Evolutionary conservation across 2,329 filamentous ascomycete species (phyloP), one percentile per base, ranked within the genome.

Genomic region (Colletotrichum melonis): DNA sequence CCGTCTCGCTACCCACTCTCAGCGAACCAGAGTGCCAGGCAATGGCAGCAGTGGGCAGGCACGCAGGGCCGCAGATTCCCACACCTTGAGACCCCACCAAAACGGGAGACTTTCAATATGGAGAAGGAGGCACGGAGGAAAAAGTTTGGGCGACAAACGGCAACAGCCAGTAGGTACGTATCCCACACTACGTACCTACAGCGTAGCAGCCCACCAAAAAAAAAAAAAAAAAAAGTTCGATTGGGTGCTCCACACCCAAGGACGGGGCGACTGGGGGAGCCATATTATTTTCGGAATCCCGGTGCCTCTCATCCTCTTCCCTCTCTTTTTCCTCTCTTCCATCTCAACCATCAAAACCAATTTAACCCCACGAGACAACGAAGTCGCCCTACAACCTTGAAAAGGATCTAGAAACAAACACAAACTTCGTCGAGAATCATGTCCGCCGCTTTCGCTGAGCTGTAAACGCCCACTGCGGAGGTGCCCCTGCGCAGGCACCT

Each of bases 381-480:
- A 92, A 92, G 90, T 91, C 90, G 88, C 86, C 82, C 84, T 73
- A 69, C 72, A 49, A 73, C 78, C 14, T 62, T 73, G 32, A 32
- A 56, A 71, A 70, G 67, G 63, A 79, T 76, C 77, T 82, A 82
- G 78, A 81, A 77, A 77, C 76, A 81, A 55, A 64, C 78, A 77
- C 75, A 87, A 89, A 91, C 92, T 92, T 92, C 88, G 92, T 93
- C 92, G 91, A 93, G 87, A 83, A 92, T 92, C 90, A 91, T 90
- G 90, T 91, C 88, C 92, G 91, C 92, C 88, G 87, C 70, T 70
- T 73, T 93, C 92, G 92, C 91, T 94, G 92, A 93, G 93, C 94
- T 96, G 93, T 97, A 95, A 95, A 94, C 90, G 86, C 90, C 91
- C 92, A 92, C 93, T 95, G 91, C 92, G 92, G 91, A 90, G 84